Evolutionary conservation across 495 filamentous ascomycete species (phyloP).

Genomic region (Penicillium crystallinum): DNA sequence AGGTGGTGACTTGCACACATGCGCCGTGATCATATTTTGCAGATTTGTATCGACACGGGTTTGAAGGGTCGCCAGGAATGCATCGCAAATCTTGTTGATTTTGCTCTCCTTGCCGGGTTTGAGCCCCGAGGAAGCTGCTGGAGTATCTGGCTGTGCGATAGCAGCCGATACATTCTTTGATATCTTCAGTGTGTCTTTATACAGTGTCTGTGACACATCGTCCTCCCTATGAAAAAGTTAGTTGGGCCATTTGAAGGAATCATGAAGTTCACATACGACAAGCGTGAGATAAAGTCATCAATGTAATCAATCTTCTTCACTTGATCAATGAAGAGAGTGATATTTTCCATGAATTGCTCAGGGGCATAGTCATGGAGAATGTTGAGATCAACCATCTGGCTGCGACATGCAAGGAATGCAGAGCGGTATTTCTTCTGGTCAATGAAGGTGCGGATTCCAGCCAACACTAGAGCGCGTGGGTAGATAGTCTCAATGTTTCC

Average conservation of each 20-base stretch:
- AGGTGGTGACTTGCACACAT: constrained; percentile 88
- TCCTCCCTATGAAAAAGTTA: constrained; percentile 60
- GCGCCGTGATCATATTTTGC: constrained; percentile 89
- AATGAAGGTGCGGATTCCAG: constrained; percentile 76
- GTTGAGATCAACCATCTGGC: constrained; percentile 95
- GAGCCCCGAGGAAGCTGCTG: constrained; percentile 1
- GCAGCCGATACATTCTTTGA: constrained; percentile 29
- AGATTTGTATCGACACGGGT: constrained; percentile 61
- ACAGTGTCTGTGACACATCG: constrained; percentile 91
- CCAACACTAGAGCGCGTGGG: constrained; percentile 85
- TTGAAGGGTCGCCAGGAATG: constrained; percentile 64
- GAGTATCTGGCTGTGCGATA: constrained; percentile 20
- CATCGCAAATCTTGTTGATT: constrained; percentile 85
- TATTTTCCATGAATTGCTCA: constrained; percentile 70
- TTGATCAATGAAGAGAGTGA: constrained; percentile 77
- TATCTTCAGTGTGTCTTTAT: constrained; percentile 67
- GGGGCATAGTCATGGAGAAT: constrained; percentile 93
- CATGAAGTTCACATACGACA: constrained; percentile 57
- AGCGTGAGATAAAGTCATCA: constrained; percentile 85
- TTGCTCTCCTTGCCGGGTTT: constrained; percentile 47
- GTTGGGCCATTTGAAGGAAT: not conserved
- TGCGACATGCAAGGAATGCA: constrained; percentile 83
- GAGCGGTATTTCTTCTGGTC: constrained; percentile 71
- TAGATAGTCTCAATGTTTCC: constrained; percentile 96
- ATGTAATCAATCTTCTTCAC: constrained; percentile 79